phyloP scores from a whole-genome alignment of 495 filamentous ascomycete species.

The Penicillium angulare region DNA sequence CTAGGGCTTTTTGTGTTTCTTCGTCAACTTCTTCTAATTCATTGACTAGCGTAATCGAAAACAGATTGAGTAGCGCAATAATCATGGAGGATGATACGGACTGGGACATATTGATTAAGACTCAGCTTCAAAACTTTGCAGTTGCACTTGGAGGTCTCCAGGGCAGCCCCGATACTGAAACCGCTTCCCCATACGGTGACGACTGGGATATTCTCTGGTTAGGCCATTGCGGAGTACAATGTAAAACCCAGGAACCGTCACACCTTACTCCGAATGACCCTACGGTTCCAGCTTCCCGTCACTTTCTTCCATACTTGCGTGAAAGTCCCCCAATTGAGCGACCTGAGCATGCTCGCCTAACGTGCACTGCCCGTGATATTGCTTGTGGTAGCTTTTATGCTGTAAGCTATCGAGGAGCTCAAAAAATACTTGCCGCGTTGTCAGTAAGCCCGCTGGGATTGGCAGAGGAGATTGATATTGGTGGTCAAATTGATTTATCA shows the following conservation, averaged over 20 bases:
- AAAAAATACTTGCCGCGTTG: conserved; percentile 46
- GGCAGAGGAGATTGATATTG: conserved; percentile 21
- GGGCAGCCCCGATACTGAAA: conserved; percentile 9
- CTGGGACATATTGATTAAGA: conserved; percentile 51
- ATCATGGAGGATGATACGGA: conserved; percentile 57
- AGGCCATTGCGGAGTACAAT: conserved; percentile 45
- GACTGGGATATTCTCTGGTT: conserved; percentile 57
- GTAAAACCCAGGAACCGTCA: conserved; percentile 10
- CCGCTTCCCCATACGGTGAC: conserved; percentile 51
- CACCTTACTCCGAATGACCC: conserved; percentile 20
- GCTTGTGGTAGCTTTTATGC: conserved; percentile 56
- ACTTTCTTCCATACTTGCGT: conserved; percentile 22
- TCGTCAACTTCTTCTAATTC: neutral
- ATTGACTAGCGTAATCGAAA: conserved; percentile 34
- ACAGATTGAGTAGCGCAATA: conserved; percentile 43
- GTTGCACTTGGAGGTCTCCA: conserved; percentile 34
- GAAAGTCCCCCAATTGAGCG: conserved; percentile 12
- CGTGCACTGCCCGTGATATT: conserved; percentile 43
- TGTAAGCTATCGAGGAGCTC: conserved; percentile 50
- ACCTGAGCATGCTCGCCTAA: conserved; percentile 43
- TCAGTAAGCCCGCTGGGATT: conserved; percentile 36
- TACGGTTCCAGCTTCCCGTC: conserved; percentile 14
- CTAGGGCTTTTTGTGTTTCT: neutral
- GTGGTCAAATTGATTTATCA: conserved; percentile 47
- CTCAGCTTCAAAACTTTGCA: conserved; percentile 48